Evolutionary conservation across 768 basidiomycete genomes (phyloP).

Genomic region (Phanerochaete sordida): DNA sequence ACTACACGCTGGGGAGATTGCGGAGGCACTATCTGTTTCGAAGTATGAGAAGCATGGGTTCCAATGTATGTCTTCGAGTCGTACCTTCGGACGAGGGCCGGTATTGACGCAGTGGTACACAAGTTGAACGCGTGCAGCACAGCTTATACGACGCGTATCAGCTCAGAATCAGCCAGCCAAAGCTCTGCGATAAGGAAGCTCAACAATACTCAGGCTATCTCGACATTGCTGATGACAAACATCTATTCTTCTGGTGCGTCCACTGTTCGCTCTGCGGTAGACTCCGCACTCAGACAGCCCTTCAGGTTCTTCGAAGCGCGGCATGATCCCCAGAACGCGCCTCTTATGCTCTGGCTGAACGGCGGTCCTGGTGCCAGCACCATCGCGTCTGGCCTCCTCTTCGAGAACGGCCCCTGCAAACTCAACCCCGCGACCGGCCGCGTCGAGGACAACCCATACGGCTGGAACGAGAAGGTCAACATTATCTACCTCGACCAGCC

Average conservation of each 20-base stretch:
- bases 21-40: too few relatives aligned
- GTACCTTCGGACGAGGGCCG: too few relatives aligned
- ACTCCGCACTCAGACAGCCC: too few relatives aligned
- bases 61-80: too few relatives aligned
- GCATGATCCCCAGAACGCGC: constrained; percentile 23
- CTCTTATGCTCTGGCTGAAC: constrained; percentile 26
- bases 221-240: constrained; percentile 42
- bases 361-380: constrained; percentile 24
- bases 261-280: too few relatives aligned
- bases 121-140: constrained; percentile 68
- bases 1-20: too few relatives aligned
- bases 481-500: constrained; percentile 32
- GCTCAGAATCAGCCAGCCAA: constrained; percentile 62
- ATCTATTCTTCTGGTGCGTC: constrained; percentile 52
- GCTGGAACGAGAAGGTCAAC: constrained; percentile 40
- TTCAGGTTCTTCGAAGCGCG: constrained; percentile 31
- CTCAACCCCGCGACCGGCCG: constrained; percentile 16
- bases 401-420: constrained; percentile 25
- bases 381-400: constrained; percentile 20
- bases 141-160: constrained; percentile 47
- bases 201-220: constrained; percentile 46
- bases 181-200: constrained; percentile 76
- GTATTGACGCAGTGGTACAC: too few relatives aligned
- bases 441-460: constrained; percentile 32
- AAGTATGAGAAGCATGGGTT: too few relatives aligned